phyloP scores from a whole-genome alignment of 2,329 filamentous ascomycete species.

The Verticillium isaacii region DNA sequence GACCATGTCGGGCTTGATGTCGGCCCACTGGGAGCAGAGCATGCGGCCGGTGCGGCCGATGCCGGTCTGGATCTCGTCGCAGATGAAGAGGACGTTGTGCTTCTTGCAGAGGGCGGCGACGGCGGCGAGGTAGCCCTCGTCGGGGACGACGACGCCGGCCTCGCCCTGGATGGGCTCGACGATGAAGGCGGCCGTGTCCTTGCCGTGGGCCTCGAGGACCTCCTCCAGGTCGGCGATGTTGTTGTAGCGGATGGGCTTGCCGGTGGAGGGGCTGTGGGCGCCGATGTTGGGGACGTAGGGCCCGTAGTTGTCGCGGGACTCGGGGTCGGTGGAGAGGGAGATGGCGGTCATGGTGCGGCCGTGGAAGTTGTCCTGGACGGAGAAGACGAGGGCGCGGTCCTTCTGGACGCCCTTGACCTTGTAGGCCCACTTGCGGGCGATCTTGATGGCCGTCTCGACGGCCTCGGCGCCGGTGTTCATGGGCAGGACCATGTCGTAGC shows the following conservation, averaged over 20 bases:
- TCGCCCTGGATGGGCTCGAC: constrained; percentile 97
- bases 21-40: constrained; percentile 90
- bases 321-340: constrained; percentile 90
- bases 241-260: constrained; percentile 77
- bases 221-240: constrained; percentile 75
- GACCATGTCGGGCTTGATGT: constrained; percentile 91
- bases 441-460: constrained; percentile 92
- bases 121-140: constrained; percentile 77
- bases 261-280: constrained; percentile 68
- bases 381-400: constrained; percentile 79
- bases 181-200: constrained; percentile 85
- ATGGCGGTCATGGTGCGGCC: constrained; percentile 94
- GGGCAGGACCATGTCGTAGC: constrained; percentile 95
- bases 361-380: constrained; percentile 90
- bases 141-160: constrained; percentile 92
- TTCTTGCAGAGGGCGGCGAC: constrained; percentile 85
- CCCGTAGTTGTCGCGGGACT: constrained; percentile 95
- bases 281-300: constrained; percentile 90
- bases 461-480: constrained; percentile 99
- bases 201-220: constrained; percentile 73
- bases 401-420: constrained; percentile 88
- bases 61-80: constrained; percentile 97
- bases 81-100: constrained; percentile 93
- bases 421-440: constrained; percentile 97
- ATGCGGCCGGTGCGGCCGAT: constrained; percentile 93